These are phyloP conservation scores for Geotrichum klebahnii DNA, from an alignment of 1,139 yeast genomes.

Conservation along the genomic window DNA sequence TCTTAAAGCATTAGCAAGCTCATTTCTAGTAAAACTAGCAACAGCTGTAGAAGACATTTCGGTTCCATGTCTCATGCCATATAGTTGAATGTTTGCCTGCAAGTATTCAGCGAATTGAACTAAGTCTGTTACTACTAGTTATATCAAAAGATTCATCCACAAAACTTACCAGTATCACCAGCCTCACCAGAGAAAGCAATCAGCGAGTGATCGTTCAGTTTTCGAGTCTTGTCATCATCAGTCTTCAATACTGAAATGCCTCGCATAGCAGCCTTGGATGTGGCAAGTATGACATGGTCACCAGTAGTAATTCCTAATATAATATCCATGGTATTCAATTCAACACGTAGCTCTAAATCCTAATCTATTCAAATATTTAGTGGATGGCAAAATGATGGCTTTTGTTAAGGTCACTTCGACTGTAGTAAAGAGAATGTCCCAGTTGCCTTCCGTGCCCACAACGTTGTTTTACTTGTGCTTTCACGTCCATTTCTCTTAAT, in stretches of 20 bases:
- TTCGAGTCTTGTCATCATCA: conserved; percentile 82
- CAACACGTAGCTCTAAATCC: conserved; percentile 11
- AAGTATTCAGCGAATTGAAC: conserved; percentile 94
- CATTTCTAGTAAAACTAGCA: conserved; percentile 82
- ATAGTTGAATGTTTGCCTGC: conserved; percentile 86
- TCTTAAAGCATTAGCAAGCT: conserved; percentile 81
- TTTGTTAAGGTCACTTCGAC: conserved; percentile 1
- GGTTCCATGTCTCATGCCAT: conserved; percentile 77
- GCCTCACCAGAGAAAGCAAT: conserved; percentile 94
- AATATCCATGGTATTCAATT: conserved; percentile 62
- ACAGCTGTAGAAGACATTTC: conserved; percentile 70
- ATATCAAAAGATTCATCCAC: conserved; percentile 9
- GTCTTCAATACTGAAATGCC: conserved; percentile 87
- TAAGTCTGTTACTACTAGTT: conserved; percentile 18
- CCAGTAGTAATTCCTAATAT: conserved; percentile 78
- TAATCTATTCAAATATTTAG: background rate
- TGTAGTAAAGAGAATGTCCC: conserved; percentile 15
- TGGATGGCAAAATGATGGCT: background rate
- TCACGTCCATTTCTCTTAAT: conserved; percentile 5
- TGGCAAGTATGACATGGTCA: conserved; percentile 80
- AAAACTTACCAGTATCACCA: conserved; percentile 65
- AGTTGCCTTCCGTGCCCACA: conserved; percentile 12
- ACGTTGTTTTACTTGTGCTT: conserved; percentile 11
- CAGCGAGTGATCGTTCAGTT: conserved; percentile 68
- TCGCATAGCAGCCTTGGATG: conserved; percentile 89